phyloP scores from a whole-genome alignment of 495 filamentous ascomycete species.

The Lasiosphaeriaceae sp. region DNA sequence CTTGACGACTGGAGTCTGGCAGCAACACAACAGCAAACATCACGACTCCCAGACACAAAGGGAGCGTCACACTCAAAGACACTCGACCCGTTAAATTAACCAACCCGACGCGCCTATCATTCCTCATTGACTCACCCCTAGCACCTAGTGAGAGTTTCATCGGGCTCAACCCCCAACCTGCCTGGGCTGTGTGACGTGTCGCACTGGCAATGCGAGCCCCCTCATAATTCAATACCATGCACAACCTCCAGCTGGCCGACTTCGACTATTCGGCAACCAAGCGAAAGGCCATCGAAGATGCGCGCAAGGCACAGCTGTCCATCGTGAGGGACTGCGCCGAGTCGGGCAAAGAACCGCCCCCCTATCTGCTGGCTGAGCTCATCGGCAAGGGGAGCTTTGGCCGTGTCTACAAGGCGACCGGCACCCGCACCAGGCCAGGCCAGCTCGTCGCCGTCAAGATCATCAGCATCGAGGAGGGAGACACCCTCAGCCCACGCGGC shows the following conservation, averaged over 20 bases:
- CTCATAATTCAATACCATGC: not conserved
- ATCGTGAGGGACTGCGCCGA: slow-evolving; percentile 10
- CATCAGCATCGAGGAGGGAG: slow-evolving; percentile 19
- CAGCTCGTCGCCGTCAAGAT: slow-evolving; percentile 16
- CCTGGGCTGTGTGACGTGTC: too few relatives aligned
- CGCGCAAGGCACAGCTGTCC: slow-evolving; percentile 13
- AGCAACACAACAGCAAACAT: too few relatives aligned
- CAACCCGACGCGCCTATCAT: too few relatives aligned
- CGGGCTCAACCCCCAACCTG: too few relatives aligned
- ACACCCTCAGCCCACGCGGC: slow-evolving; percentile 9
- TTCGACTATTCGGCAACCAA: slow-evolving; percentile 10
- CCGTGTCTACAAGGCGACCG: slow-evolving; percentile 15
- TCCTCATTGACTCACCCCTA: too few relatives aligned
- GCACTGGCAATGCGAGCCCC: too few relatives aligned
- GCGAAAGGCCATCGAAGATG: slow-evolving; percentile 16
- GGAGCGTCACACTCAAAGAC: too few relatives aligned
- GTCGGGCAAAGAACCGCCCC: slow-evolving; percentile 9
- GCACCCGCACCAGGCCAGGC: slow-evolving; percentile 7
- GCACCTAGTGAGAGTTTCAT: too few relatives aligned
- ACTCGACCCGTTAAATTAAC: too few relatives aligned
- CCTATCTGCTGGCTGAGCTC: slow-evolving; percentile 14
- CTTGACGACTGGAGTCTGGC: not conserved
- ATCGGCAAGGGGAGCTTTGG: slow-evolving; percentile 17
- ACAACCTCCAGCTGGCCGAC: slow-evolving; percentile 11
- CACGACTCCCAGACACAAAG: too few relatives aligned